Conservation (phyloP, 2,329 filamentous ascomycete species). For the Trichophyton schoenleinii region DNA sequence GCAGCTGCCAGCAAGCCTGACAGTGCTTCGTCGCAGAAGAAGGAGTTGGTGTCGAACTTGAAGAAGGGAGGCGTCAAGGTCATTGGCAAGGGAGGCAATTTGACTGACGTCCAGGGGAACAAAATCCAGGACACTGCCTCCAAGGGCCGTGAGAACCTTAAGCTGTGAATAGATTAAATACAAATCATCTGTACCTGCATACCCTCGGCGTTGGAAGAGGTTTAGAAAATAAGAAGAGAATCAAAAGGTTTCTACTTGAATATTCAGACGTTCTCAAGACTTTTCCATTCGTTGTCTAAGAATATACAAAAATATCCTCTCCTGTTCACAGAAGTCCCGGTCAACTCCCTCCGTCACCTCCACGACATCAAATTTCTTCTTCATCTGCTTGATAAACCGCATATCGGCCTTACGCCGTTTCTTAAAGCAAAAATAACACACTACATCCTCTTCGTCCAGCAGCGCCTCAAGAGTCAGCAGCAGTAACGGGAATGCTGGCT, state of each 20-base stretch:
- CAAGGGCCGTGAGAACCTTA: conserved; percentile 23
- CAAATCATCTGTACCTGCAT: not conserved
- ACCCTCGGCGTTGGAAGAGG: not conserved
- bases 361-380: conserved; percentile 51
- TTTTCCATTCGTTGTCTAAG: conserved; percentile 15
- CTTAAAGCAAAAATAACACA: conserved; percentile 91
- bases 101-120: conserved; percentile 72
- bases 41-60: conserved; percentile 51
- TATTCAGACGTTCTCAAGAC: not conserved
- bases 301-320: conserved; percentile 29
- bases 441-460: conserved; percentile 44
- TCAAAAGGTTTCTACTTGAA: not conserved
- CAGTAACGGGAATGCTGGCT: conserved; percentile 83
- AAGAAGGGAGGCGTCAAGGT: conserved; percentile 83
- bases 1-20: conserved; percentile 36
- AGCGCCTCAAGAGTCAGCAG: conserved; percentile 65
- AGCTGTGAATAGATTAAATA: conserved; percentile 20
- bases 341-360: conserved; percentile 47
- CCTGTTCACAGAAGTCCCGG: conserved; percentile 23
- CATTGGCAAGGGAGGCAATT: conserved; percentile 77
- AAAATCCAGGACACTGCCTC: conserved; percentile 41
- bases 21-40: conserved; percentile 33
- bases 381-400: conserved; percentile 60
- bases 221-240: not conserved
- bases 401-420: conserved; percentile 70